Conservation (phyloP, 1,139 yeast species). For the Hansenula lynferdii region DNA sequence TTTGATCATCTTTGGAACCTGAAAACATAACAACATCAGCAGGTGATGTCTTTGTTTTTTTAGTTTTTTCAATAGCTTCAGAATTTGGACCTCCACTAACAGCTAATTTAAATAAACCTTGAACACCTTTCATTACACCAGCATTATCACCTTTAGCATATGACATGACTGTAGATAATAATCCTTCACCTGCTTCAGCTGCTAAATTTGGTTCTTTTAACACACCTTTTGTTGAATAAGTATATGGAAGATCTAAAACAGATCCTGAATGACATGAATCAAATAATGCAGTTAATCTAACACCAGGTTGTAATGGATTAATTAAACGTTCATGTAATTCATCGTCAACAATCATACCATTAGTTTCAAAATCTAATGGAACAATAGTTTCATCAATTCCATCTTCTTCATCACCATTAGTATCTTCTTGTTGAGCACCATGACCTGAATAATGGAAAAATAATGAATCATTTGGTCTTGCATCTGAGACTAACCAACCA, state of each 20-base stretch:
- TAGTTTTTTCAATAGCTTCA: constrained; percentile 38
- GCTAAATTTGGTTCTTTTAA: constrained; percentile 84
- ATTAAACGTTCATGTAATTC: constrained; percentile 82
- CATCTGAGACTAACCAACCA: constrained; percentile 85
- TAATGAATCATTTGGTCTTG: constrained; percentile 78
- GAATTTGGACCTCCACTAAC: constrained; percentile 28
- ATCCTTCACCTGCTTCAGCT: constrained; percentile 80
- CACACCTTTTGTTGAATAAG: constrained; percentile 87
- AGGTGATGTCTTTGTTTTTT: constrained; percentile 66
- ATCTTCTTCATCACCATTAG: constrained; percentile 87
- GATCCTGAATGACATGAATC: constrained; percentile 97
- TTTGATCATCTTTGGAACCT: constrained; percentile 63
- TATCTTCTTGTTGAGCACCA: constrained; percentile 80
- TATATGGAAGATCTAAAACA: constrained; percentile 82
- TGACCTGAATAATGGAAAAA: constrained; percentile 93
- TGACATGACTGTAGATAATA: constrained; percentile 63
- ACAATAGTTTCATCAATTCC: constrained; percentile 89
- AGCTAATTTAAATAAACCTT: constrained; percentile 47
- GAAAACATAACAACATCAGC: constrained; percentile 86
- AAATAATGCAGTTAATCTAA: constrained; percentile 80
- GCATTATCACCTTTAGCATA: constrained; percentile 69
- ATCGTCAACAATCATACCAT: constrained; percentile 80
- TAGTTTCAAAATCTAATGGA: constrained; percentile 78
- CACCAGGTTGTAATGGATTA: constrained; percentile 71
- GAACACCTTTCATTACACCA: constrained; percentile 45